Conservation (phyloP, 108 stramenopile genomes). For the Halocafeteria seosinensis region DNA sequence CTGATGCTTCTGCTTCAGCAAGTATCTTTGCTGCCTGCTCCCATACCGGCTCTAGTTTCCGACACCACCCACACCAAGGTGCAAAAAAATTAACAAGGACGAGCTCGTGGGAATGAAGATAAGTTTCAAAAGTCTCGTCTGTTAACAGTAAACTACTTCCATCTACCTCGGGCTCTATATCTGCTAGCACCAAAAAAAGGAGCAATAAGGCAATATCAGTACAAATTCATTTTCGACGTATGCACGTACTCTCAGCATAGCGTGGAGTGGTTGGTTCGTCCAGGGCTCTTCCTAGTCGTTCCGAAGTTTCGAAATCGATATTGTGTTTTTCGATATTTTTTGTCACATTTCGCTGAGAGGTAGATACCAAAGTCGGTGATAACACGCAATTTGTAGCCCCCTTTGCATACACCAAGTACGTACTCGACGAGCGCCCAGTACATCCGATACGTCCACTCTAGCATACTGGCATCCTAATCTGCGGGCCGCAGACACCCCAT, state of each 20-base stretch:
- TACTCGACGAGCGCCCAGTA: slow-evolving; percentile 28
- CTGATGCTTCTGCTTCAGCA: background rate
- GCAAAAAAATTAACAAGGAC: slow-evolving; percentile 73
- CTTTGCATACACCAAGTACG: too few relatives aligned
- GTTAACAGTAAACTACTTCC: slow-evolving; percentile 26
- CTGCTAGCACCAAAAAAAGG: too few relatives aligned
- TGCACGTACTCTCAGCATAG: too few relatives aligned
- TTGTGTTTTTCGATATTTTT: slow-evolving; percentile 27
- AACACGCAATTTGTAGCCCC: too few relatives aligned
- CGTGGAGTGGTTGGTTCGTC: background rate
- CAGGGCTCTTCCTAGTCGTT: background rate
- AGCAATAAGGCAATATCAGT: too few relatives aligned
- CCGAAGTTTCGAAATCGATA: background rate
- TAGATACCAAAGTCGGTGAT: too few relatives aligned
- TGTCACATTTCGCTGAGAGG: slow-evolving; percentile 34
- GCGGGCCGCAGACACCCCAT: too few relatives aligned
- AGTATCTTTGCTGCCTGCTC: slow-evolving; percentile 33
- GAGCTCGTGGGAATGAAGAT: slow-evolving; percentile 48
- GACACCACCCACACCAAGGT: slow-evolving; percentile 93
- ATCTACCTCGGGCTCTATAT: background rate
- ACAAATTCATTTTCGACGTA: too few relatives aligned
- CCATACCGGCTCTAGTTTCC: slow-evolving; percentile 78
- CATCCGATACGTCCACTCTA: slow-evolving; percentile 30
- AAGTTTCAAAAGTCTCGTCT: slow-evolving; percentile 42
- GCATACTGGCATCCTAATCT: slow-evolving; percentile 33